phyloP scores from a whole-genome alignment of 495 filamentous ascomycete species.

The Pyronema domesticum region DNA sequence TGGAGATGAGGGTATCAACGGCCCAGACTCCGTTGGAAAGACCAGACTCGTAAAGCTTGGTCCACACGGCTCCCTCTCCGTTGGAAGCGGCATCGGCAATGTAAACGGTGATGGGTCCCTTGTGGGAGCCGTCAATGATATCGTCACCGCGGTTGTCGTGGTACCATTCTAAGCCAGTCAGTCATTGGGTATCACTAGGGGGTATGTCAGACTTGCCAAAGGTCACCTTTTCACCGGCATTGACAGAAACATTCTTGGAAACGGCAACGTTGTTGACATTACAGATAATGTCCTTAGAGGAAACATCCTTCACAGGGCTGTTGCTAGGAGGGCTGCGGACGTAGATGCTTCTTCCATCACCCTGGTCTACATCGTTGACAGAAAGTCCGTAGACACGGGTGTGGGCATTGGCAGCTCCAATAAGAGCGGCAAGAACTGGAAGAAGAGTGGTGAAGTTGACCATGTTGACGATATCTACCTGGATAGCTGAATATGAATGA shows the following conservation, averaged over 20 bases:
- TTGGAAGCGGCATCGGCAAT: slow-evolving; percentile 29
- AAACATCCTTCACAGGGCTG: slow-evolving; percentile 35
- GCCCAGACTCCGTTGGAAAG: slow-evolving; percentile 28
- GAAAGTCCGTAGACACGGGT: slow-evolving; percentile 29
- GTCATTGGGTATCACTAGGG: neutral
- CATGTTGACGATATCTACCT: slow-evolving; percentile 23
- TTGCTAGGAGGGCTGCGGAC: slow-evolving; percentile 27
- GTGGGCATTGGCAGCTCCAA: slow-evolving; percentile 30
- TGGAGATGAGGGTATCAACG: slow-evolving; percentile 30
- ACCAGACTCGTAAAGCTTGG: slow-evolving; percentile 32
- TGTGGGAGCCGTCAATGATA: slow-evolving; percentile 34
- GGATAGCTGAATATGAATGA: neutral
- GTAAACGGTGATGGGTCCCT: slow-evolving; percentile 35
- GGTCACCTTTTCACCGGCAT: slow-evolving; percentile 26
- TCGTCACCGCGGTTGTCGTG: slow-evolving; percentile 31
- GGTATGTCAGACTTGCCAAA: neutral
- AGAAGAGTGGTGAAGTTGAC: slow-evolving; percentile 24
- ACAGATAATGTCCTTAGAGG: slow-evolving; percentile 30
- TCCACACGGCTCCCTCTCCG: slow-evolving; percentile 31
- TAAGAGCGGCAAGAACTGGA: slow-evolving; percentile 24
- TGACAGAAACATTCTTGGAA: slow-evolving; percentile 27
- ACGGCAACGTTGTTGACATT: slow-evolving; percentile 29
- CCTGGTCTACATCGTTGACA: slow-evolving; percentile 33
- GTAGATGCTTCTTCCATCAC: slow-evolving; percentile 17
- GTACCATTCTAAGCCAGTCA: slow-evolving; percentile 33